Conservation (phyloP, 805 yeast species). For the Candida glaebosa region DNA sequence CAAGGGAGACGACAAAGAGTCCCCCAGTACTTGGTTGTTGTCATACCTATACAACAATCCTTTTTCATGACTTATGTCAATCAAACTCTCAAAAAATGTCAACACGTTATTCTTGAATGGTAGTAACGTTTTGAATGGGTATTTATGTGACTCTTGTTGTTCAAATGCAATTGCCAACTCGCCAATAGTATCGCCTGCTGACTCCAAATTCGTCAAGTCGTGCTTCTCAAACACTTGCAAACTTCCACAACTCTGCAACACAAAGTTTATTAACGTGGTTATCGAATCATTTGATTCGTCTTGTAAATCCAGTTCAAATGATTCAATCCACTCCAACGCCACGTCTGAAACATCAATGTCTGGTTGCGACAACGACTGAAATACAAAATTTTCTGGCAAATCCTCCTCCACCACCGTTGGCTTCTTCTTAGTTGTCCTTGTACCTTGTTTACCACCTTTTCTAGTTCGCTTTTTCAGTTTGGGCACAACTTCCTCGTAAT, state of each 20-base stretch:
- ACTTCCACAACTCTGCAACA: conserved; percentile 72
- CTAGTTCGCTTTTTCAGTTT: conserved; percentile 6
- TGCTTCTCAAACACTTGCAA: conserved; percentile 64
- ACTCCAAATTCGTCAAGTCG: conserved; percentile 67
- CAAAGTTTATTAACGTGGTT: conserved; percentile 61
- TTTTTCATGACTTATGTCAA: conserved; percentile 55
- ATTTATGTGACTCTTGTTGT: conserved; percentile 63
- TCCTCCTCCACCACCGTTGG: conserved; percentile 12
- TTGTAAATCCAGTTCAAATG: conserved; percentile 20
- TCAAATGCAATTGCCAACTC: conserved; percentile 66
- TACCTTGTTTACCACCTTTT: background rate
- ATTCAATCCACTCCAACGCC: conserved; percentile 38
- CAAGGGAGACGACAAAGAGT: conserved; percentile 35
- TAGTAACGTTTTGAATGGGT: conserved; percentile 51
- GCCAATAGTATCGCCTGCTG: conserved; percentile 68
- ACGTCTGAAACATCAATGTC: conserved; percentile 30
- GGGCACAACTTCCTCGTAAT: conserved; percentile 10
- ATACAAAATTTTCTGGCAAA: conserved; percentile 29
- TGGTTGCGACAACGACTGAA: conserved; percentile 26
- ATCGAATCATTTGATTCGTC: conserved; percentile 45
- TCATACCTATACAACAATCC: conserved; percentile 49
- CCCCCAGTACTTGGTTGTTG: conserved; percentile 15
- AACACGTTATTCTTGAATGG: conserved; percentile 52
- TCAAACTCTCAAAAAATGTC: conserved; percentile 52
- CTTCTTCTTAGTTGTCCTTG: conserved; percentile 3